A percentile compares a stretch with the other conserved stretches of the same genome.
Evolutionary conservation across 2,329 filamentous ascomycete genomes (phyloP).

Genomic region (Fusarium transvaalense): DNA sequence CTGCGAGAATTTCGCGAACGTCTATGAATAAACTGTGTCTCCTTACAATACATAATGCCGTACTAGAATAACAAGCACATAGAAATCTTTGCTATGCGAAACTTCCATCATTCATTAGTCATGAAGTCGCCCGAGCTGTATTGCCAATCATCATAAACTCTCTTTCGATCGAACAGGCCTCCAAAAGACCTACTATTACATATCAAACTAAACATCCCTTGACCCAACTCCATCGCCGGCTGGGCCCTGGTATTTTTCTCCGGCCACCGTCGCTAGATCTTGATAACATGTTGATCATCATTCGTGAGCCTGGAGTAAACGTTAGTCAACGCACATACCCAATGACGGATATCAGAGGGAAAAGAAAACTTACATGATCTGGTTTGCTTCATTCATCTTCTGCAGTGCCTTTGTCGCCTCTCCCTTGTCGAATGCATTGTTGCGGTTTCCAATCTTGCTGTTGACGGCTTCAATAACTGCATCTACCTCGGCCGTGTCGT

Average conservation of each 20-base stretch:
- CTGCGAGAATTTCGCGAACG: slow-evolving; percentile 63
- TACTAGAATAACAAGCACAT: slow-evolving; percentile 27
- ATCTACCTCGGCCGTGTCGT: slow-evolving; percentile 83
- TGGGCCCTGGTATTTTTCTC: slow-evolving; percentile 5
- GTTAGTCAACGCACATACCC: slow-evolving; percentile 37
- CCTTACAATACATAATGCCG: slow-evolving; percentile 9
- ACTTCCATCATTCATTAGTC: slow-evolving; percentile 22
- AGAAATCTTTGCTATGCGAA: slow-evolving; percentile 24
- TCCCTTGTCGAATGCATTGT: slow-evolving; percentile 72
- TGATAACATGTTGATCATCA: slow-evolving; percentile 75
- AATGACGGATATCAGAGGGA: neutral
- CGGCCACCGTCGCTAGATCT: slow-evolving; percentile 64
- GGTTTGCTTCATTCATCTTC: slow-evolving; percentile 84
- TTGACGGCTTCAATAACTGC: slow-evolving; percentile 86
- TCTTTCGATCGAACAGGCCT: slow-evolving; percentile 7
- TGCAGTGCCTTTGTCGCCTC: slow-evolving; percentile 84
- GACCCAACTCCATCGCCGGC: slow-evolving; percentile 20
- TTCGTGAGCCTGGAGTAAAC: slow-evolving; percentile 62
- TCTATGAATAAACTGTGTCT: slow-evolving; percentile 46
- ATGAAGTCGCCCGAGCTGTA: slow-evolving; percentile 10
- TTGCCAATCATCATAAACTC: slow-evolving; percentile 12
- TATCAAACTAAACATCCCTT: slow-evolving; percentile 2
- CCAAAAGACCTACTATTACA: slow-evolving; percentile 7
- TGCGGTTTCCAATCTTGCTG: slow-evolving; percentile 67
- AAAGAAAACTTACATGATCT: slow-evolving; percentile 82